These are phyloP conservation scores for Rhexocercosporidium sp. DNA, from an alignment of 2,329 filamentous ascomycete species.

Conservation along the genomic window DNA sequence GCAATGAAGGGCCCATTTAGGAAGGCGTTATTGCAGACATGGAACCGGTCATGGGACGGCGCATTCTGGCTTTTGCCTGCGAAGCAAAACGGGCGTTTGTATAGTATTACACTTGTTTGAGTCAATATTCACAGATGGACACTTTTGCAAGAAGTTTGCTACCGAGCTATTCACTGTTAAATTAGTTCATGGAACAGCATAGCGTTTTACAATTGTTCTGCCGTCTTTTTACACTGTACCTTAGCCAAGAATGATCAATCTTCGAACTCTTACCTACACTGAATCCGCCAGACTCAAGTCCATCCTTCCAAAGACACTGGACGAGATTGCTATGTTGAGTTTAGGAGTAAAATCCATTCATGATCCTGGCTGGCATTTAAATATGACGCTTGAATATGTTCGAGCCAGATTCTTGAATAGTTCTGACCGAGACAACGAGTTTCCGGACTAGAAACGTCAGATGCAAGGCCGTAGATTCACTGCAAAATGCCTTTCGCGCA, in stretches of 20 bases:
- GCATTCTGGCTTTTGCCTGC: constrained; percentile 2
- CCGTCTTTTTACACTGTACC: neutral
- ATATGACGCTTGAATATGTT: too few relatives aligned
- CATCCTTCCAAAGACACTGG: too few relatives aligned
- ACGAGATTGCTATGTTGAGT: too few relatives aligned
- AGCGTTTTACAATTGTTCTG: neutral
- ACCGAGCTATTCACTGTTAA: neutral
- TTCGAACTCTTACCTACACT: neutral
- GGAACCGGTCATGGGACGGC: constrained; percentile 18
- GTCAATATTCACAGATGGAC: neutral
- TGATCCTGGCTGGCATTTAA: too few relatives aligned
- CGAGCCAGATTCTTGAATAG: too few relatives aligned
- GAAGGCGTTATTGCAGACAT: constrained; percentile 19
- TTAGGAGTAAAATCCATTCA: too few relatives aligned
- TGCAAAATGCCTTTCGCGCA: too few relatives aligned
- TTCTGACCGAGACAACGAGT: too few relatives aligned
- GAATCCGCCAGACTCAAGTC: neutral
- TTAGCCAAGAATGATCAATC: too few relatives aligned
- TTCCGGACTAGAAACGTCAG: too few relatives aligned
- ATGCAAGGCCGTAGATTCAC: too few relatives aligned
- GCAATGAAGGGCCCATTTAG: neutral
- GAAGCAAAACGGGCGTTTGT: constrained; percentile 10
- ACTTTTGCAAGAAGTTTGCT: neutral
- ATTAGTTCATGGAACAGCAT: constrained; percentile 5
- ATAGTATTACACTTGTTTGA: constrained; percentile 15